A percentile compares a stretch with the other conserved stretches of the same genome.
These are phyloP conservation scores for Endogone sp. DNA, from an alignment of 192 early-diverging fungal genomes.

Conservation along the genomic window DNA sequence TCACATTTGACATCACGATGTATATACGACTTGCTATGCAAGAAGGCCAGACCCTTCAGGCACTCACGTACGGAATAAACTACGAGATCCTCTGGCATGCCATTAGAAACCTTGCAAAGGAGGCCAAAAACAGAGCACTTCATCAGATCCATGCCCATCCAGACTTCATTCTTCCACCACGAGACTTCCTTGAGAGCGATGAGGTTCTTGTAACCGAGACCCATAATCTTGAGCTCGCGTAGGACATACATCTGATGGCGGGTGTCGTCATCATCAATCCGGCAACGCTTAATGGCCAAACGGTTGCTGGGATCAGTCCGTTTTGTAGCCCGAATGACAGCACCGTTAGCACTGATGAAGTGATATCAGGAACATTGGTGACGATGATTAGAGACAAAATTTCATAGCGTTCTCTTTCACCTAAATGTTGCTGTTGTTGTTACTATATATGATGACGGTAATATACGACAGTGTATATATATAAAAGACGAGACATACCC, in stretches of 20 bases:
- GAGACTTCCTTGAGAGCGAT: conserved; percentile 27
- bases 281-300: conserved; percentile 29
- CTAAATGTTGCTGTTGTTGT: no score
- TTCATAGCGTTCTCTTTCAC: no score
- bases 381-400: no score
- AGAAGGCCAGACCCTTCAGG: conserved; percentile 24
- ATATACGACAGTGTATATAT: background rate
- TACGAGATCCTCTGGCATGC: conserved; percentile 28
- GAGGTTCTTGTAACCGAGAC: conserved; percentile 21
- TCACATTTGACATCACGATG: conserved; percentile 40
- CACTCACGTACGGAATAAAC: conserved; percentile 25
- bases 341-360: conserved; percentile 25
- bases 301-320: conserved; percentile 1
- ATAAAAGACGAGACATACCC: background rate
- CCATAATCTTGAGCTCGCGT: conserved; percentile 33
- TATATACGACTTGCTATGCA: conserved; percentile 29
- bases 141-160: conserved; percentile 41
- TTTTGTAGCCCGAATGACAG: conserved; percentile 21
- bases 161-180: conserved; percentile 20
- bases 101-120: conserved; percentile 13
- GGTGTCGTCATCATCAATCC: conserved; percentile 21
- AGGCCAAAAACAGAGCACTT: conserved; percentile 32
- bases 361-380: no score
- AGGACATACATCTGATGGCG: conserved; percentile 11
- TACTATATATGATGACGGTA: background rate